These are phyloP conservation scores for Heterotrichella gracilis DNA, from an alignment of 352 stramenopile genomes.

Conservation along the genomic window DNA sequence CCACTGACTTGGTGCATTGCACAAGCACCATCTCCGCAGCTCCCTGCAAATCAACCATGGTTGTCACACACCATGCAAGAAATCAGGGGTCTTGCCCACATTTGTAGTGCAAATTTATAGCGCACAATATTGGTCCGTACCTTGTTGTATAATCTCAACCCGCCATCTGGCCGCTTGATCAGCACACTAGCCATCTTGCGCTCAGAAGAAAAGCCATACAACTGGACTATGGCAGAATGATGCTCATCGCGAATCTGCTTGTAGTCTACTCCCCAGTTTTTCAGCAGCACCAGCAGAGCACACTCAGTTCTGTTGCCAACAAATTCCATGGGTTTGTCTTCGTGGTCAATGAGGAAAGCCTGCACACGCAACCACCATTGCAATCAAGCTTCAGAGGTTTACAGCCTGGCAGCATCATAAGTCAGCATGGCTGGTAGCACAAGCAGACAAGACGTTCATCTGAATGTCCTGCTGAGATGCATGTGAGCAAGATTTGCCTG, in stretches of 20 bases:
- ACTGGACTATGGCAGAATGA: conserved; percentile 27
- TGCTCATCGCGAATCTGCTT: conserved; percentile 28
- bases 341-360: background rate
- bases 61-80: too few relatives aligned
- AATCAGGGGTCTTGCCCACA: too few relatives aligned
- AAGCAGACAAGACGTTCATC: too few relatives aligned
- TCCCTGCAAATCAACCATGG: too few relatives aligned
- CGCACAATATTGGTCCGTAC: background rate
- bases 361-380: background rate
- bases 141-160: conserved; percentile 41
- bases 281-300: conserved; percentile 34
- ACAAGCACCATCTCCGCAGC: conserved; percentile 34
- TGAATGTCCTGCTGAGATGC: too few relatives aligned
- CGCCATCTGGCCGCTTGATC: too few relatives aligned
- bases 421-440: too few relatives aligned
- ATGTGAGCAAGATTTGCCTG: too few relatives aligned
- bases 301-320: conserved; percentile 44
- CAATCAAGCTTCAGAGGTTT: too few relatives aligned
- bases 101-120: conserved; percentile 6
- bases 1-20: conserved; percentile 33
- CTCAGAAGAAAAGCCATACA: conserved; percentile 39
- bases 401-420: too few relatives aligned
- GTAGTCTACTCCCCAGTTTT: conserved; percentile 28
- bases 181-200: conserved; percentile 39
- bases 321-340: conserved; percentile 20